Evolutionary conservation across 2,329 filamentous ascomycete genomes (phyloP).

Genomic region (Aspergillus thermomutatus): DNA sequence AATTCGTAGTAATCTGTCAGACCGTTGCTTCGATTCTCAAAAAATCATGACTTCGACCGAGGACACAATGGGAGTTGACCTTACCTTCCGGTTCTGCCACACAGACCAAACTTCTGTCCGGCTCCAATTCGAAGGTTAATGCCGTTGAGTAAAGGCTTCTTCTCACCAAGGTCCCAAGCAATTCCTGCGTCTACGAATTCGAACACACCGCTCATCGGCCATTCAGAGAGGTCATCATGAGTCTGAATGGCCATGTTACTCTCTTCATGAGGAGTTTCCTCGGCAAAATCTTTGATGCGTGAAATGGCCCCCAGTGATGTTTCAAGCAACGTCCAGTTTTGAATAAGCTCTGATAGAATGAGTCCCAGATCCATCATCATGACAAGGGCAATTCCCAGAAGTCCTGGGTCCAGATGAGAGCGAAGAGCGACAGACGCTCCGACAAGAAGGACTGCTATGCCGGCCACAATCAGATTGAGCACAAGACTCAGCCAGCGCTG

Average conservation of each 20-base stretch:
- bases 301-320: constrained; percentile 55
- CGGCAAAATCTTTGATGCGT: constrained; percentile 50
- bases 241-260: neutral
- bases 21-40: constrained; percentile 9
- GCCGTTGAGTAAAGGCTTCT: constrained; percentile 20
- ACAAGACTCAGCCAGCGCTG: constrained; percentile 45
- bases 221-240: constrained; percentile 3
- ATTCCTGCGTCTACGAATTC: constrained; percentile 15
- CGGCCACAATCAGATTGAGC: constrained; percentile 44
- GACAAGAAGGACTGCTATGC: constrained; percentile 42
- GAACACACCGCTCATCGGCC: constrained; percentile 23
- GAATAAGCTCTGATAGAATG: constrained; percentile 43
- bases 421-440: constrained; percentile 38
- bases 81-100: constrained; percentile 31
- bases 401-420: constrained; percentile 36
- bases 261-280: constrained; percentile 26
- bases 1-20: too few relatives aligned
- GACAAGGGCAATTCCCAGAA: constrained; percentile 46
- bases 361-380: constrained; percentile 47
- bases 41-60: too few relatives aligned
- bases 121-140: constrained; percentile 24
- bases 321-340: constrained; percentile 54
- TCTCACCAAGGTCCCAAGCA: constrained; percentile 12
- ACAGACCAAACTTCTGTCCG: constrained; percentile 33
- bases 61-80: too few relatives aligned